These are phyloP conservation scores for Hypoxylon sp. DNA, from an alignment of 2,329 filamentous ascomycete species.

Conservation along the genomic window DNA sequence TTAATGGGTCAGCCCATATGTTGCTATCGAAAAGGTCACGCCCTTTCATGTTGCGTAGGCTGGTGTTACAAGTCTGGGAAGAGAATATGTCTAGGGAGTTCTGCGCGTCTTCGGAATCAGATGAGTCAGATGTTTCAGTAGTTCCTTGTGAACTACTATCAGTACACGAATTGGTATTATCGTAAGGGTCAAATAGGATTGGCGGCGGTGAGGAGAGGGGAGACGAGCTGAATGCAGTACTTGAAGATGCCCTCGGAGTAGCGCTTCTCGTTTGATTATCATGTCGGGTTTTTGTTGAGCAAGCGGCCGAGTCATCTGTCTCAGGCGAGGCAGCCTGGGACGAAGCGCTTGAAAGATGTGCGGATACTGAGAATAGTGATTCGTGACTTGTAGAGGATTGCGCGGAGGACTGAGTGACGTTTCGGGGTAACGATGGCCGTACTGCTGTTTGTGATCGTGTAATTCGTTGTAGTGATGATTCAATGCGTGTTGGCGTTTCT, in stretches of 20 bases:
- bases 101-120: conserved; percentile 60
- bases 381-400: conserved; percentile 45
- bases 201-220: conserved; percentile 69
- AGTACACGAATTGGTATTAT: conserved; percentile 51
- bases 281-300: background rate
- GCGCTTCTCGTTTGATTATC: conserved; percentile 39
- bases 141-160: conserved; percentile 56
- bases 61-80: conserved; percentile 55
- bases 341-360: conserved; percentile 42
- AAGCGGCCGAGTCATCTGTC: conserved; percentile 43
- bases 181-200: conserved; percentile 64
- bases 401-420: conserved; percentile 43
- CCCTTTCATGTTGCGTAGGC: conserved; percentile 73
- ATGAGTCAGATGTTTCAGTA: conserved; percentile 49
- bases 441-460: conserved; percentile 45
- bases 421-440: conserved; percentile 42
- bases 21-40: conserved; percentile 77
- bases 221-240: conserved; percentile 59
- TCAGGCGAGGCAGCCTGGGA: conserved; percentile 45
- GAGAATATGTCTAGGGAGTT: conserved; percentile 55
- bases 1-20: conserved; percentile 75
- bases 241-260: conserved; percentile 40
- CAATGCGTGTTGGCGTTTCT: conserved; percentile 8
- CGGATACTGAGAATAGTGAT: conserved; percentile 42
- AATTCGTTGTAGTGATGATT: conserved; percentile 33